Base-by-base conservation (phyloP, 2,329 filamentous ascomycete genomes). In the Cryphonectria japonica region DNA sequence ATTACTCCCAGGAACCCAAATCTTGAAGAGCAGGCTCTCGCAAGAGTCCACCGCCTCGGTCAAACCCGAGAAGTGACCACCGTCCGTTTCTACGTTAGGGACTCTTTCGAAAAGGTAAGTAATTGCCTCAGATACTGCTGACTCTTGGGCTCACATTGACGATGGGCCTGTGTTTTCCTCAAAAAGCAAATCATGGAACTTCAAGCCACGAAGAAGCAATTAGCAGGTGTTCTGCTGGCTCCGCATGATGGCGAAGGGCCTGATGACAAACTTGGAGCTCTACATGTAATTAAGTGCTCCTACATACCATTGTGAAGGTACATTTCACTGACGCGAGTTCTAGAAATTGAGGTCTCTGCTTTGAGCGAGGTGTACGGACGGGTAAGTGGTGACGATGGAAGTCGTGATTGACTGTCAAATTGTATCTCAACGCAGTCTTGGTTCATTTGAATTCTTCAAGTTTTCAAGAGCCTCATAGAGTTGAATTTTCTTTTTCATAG, bases 61-160 rank as follows among this genome's bases (percentile, higher is more conserved):
- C 77, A 79, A 67, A 73, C 43, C 0, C 70, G 68, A 43, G 74
- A 77, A 32, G 78, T 78, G 14, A 78, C 76, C 0, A 79, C 77
- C 0, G 71, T 79, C 0, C 73, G 78, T 0, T 76, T 78, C 34
- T 76, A 73, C 46, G 70, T 77, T 1, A 65, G 71, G 22, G 72
- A 78, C 63, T 75, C 78, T 0, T 77, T 79, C 65, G 78, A 79
- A 69, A 76, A 79, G 75, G 77, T 75, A 32, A 65, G 67, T n/a
- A n/a, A 50, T n/a, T 6, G 46, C 46, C 46, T 19, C 11, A 9
- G n/a, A 50, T n/a, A 22, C 16, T 50, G 22, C 19, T n/a, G n/a
- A 19, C 22, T 9, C 22, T 7, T n/a, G 46, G 22, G 8, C 22
- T 3, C 0, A 11, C 22, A 22, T n/a, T 50, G 46, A 57, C n/a